These are phyloP conservation scores for Spergularia marina DNA, from an alignment of 148 eudicot genomes.

Conservation along the genomic window DNA sequence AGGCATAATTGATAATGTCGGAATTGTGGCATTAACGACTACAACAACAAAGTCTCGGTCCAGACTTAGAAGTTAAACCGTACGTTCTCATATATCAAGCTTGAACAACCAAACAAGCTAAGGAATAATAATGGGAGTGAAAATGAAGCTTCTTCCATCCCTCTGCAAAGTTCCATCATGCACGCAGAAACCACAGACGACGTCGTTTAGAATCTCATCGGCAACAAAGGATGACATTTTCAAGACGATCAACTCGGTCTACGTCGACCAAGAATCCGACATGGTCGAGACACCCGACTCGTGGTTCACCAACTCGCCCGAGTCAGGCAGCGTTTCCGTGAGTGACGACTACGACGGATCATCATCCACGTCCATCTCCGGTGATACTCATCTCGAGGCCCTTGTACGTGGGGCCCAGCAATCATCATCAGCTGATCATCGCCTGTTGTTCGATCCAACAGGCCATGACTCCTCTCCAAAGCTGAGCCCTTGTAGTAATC, in stretches of 20 bases:
- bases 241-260: constrained; percentile 36
- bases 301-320: constrained; percentile 39
- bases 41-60: no score
- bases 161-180: constrained; percentile 24
- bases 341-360: constrained; percentile 18
- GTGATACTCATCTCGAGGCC: constrained; percentile 37
- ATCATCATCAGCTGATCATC: constrained; percentile 30
- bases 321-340: constrained; percentile 4
- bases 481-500: neutral
- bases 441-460: constrained; percentile 64
- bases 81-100: neutral
- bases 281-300: constrained; percentile 30
- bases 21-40: no score
- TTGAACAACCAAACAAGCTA: neutral
- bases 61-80: neutral
- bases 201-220: constrained; percentile 18
- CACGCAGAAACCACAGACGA: constrained; percentile 28
- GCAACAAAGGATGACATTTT: constrained; percentile 20
- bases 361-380: constrained; percentile 10
- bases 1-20: neutral
- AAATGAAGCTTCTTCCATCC: constrained; percentile 27
- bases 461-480: constrained; percentile 26
- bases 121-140: neutral
- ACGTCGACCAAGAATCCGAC: constrained; percentile 23
- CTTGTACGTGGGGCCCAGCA: constrained; percentile 49